Base-by-base conservation (phyloP, 345 rosid species). In the Dipteronia dyeriana region DNA sequence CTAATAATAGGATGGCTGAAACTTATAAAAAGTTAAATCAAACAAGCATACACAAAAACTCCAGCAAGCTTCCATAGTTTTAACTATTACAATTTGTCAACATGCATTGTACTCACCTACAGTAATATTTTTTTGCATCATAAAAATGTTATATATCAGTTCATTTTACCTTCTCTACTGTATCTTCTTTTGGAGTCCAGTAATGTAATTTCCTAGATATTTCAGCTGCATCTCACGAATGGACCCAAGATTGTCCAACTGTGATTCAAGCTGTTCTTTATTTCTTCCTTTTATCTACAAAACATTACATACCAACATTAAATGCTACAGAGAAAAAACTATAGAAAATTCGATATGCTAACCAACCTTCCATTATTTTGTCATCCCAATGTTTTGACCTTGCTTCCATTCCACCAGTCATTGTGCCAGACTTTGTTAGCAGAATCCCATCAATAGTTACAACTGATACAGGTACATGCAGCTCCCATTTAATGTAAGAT, bases 361-460 rank as follows among this genome's bases (percentile, higher is more conserved):
- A 83, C 82, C 69, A 79, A 91, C 98, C 98, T 87, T 96, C 98
- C 73, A 96, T 87, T 79, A 90, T 89, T 76, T 95, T 92, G 84
- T 96, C 97, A 88, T 96, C 98, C 98, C 99, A 94, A 79, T 96
- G 89, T 70, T 88, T 96, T 62, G 98, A 96, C 82, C 92, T 91
- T 5, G 98, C 98, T 87, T 96, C 99, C 97, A 96, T 94, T 80
- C 98, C 98, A 77, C 99, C 99, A 83, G 98, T 96, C 99, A 96
- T 96, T 80, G 98, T 96, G 74, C 99, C 99, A 79, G 98, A 82
- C 87, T 92, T 96, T 43, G 99, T 87, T 43, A 96, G 98, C 59
- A 96, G 81, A 77, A 88, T 90, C 75, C 99, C 99, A 84, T 96
- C 99, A 84, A 90, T 89, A 75, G 97, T 96, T 67, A 96, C 99